Conservation (phyloP, 108 stramenopile species). For the Stephanodiscus minutulus region DNA sequence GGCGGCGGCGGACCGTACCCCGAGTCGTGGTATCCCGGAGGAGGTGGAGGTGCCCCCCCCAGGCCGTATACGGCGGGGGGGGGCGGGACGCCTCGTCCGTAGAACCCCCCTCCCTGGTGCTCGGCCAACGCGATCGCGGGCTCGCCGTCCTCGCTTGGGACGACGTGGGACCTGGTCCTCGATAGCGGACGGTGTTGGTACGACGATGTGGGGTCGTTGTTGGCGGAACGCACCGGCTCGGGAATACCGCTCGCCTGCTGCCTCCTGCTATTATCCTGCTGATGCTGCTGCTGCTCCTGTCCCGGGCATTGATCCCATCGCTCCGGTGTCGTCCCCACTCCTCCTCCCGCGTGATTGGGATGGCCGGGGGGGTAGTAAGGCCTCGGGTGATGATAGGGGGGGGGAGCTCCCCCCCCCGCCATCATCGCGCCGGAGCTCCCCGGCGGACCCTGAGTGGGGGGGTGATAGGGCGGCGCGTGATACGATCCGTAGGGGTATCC, state of each 20-base stretch:
- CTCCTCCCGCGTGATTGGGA: neutral
- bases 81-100: conserved; percentile 2
- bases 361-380: conserved; percentile 7
- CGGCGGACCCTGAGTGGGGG: conserved; percentile 1
- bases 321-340: too few species aligned
- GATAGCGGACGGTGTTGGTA: neutral
- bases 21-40: conserved; percentile 6
- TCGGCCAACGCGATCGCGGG: neutral
- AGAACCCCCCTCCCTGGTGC: conserved; percentile 6
- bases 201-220: neutral
- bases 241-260: neutral
- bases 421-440: neutral
- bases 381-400: neutral
- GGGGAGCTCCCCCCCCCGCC: neutral
- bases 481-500: conserved; percentile 8
- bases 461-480: neutral
- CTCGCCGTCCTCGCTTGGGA: conserved; percentile 15
- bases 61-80: neutral
- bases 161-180: conserved; percentile 15
- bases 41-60: conserved; percentile 24
- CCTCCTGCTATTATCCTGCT: too few species aligned
- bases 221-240: conserved; percentile 6
- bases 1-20: conserved; percentile 7
- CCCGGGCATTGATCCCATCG: neutral
- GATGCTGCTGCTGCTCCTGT: neutral